These are phyloP conservation scores for Schwanniomyces yamadae DNA, from an alignment of 805 yeast species.

Conservation along the genomic window DNA sequence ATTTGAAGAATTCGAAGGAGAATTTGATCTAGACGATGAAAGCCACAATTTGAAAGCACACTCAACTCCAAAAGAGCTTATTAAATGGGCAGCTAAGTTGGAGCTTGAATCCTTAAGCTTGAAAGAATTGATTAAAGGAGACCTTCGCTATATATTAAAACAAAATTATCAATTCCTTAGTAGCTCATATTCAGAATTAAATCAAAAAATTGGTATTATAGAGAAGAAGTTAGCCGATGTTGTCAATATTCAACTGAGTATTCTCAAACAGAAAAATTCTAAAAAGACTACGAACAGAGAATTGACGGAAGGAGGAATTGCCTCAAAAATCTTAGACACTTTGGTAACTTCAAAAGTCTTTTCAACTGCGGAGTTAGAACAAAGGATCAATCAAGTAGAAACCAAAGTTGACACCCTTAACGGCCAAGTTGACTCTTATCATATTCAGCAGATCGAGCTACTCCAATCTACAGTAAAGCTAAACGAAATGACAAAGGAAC, in stretches of 20 bases:
- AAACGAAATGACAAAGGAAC: too few species aligned
- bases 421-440: too few species aligned
- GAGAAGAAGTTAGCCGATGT: not conserved
- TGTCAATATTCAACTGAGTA: not conserved
- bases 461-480: too few species aligned
- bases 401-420: not conserved
- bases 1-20: not conserved
- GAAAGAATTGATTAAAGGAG: conserved; percentile 15
- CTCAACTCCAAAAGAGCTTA: conserved; percentile 10
- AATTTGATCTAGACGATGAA: not conserved
- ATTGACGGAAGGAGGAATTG: too few species aligned
- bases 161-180: conserved; percentile 3
- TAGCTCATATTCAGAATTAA: not conserved
- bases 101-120: conserved; percentile 29
- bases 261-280: too few species aligned
- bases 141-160: conserved; percentile 5
- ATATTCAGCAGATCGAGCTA: too few species aligned
- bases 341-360: too few species aligned
- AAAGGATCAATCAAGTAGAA: too few species aligned
- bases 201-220: not conserved
- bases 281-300: too few species aligned
- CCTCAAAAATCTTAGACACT: too few species aligned
- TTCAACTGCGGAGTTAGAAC: too few species aligned
- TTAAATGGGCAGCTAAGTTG: conserved; percentile 30
- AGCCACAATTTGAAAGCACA: not conserved